Conservation (phyloP, 164 flowering plant genomes). For the Vitis labrusca region DNA sequence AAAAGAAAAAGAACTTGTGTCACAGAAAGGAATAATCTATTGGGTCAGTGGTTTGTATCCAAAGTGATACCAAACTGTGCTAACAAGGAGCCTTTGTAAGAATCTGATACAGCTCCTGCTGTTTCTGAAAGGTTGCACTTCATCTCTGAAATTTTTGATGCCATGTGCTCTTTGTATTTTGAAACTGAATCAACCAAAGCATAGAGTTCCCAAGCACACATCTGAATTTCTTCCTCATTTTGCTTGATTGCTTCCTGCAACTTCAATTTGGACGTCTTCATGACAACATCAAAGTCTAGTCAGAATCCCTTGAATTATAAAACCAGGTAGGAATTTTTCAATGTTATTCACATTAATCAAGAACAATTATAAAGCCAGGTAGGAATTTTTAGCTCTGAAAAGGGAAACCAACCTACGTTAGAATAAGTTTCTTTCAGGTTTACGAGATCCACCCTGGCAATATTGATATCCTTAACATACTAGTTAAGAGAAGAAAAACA, state of each 20-base stretch:
- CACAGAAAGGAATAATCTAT: no score
- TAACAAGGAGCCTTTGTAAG: conserved; percentile 42
- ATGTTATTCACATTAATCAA: background rate
- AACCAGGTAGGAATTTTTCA: no score
- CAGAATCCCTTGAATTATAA: background rate
- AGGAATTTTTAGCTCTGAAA: no score
- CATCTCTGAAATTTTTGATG: conserved; percentile 52
- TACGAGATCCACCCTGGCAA: no score
- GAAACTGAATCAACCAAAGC: conserved; percentile 62
- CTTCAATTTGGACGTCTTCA: conserved; percentile 46
- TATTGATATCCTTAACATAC: background rate
- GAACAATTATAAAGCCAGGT: no score
- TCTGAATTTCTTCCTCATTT: conserved; percentile 60
- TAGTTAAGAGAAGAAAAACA: background rate
- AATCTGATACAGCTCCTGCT: conserved; percentile 43
- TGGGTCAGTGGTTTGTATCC: background rate
- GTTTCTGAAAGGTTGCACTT: conserved; percentile 44
- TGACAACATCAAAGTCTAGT: conserved; percentile 4
- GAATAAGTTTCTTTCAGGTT: no score
- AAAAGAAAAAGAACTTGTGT: no score
- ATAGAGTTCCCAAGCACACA: conserved; percentile 58
- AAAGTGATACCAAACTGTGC: conserved; percentile 17
- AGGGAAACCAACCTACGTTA: no score
- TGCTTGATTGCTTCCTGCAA: conserved; percentile 49
- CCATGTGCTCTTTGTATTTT: conserved; percentile 61